These are phyloP conservation scores for Xylariaceae sp. DNA, from an alignment of 2,329 filamentous ascomycete genomes.

Conservation along the genomic window DNA sequence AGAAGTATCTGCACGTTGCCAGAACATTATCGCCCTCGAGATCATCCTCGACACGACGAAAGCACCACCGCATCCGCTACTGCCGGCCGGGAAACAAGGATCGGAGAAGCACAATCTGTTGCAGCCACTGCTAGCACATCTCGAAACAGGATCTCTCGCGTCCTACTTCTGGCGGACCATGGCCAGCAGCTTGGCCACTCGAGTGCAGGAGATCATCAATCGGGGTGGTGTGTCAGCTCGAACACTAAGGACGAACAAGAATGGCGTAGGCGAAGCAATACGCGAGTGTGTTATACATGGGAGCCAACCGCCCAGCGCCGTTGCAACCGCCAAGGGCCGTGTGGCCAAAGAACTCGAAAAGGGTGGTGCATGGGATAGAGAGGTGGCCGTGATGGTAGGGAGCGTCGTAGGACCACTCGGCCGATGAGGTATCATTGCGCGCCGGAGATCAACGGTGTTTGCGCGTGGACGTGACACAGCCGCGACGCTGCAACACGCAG, in stretches of 20 bases:
- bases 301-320: constrained; percentile 59
- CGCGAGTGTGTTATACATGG: constrained; percentile 79
- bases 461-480: no score
- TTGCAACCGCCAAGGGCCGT: constrained; percentile 40
- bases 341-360: constrained; percentile 34
- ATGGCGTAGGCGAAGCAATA: constrained; percentile 70
- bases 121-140: constrained; percentile 65
- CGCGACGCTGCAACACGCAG: no score
- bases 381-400: constrained; percentile 91
- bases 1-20: constrained; percentile 79
- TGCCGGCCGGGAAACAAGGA: constrained; percentile 33
- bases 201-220: constrained; percentile 79
- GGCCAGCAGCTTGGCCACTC: constrained; percentile 68
- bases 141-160: constrained; percentile 82
- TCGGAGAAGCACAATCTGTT: constrained; percentile 53
- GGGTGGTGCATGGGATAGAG: constrained; percentile 72
- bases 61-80: constrained; percentile 63
- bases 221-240: constrained; percentile 81
- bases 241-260: constrained; percentile 72
- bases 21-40: constrained; percentile 88
- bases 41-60: constrained; percentile 66
- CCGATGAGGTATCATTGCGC: no score
- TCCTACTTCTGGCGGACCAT: constrained; percentile 93
- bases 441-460: no score
- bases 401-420: constrained; percentile 63